phyloP scores from a whole-genome alignment of 169 alveolate species.

The Cryptosporidium bovis region DNA sequence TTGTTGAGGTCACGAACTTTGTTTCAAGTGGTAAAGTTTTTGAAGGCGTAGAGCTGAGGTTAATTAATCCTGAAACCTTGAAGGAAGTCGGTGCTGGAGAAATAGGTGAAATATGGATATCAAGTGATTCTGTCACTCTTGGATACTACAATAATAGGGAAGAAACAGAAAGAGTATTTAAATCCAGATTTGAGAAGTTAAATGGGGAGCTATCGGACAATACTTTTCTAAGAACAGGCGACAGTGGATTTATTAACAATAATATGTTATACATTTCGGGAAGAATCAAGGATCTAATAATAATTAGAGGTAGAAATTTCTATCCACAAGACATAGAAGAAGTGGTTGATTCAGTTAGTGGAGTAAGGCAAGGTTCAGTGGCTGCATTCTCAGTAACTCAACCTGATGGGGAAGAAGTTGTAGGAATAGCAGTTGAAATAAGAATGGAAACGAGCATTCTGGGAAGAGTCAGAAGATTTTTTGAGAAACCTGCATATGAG shows the following conservation, averaged over 20 bases:
- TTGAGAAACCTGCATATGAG: constrained; percentile 79
- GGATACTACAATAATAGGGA: constrained; percentile 79
- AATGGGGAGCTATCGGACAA: constrained; percentile 77
- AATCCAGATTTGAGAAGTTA: constrained; percentile 19
- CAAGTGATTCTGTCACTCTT: constrained; percentile 77
- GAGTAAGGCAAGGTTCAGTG: constrained; percentile 78
- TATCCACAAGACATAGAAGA: constrained; percentile 84
- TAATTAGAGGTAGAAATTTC: constrained; percentile 81
- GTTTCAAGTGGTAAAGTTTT: constrained; percentile 66
- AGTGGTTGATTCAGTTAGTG: constrained; percentile 75
- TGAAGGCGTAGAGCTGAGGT: constrained; percentile 70
- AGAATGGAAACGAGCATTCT: constrained; percentile 77
- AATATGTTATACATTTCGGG: constrained; percentile 81
- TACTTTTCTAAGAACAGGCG: constrained; percentile 80
- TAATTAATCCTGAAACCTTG: constrained; percentile 79
- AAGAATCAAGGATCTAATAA: constrained; percentile 80
- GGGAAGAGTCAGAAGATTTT: constrained; percentile 76
- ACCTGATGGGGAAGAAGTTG: constrained; percentile 77
- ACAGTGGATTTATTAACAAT: constrained; percentile 79
- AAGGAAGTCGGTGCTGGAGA: constrained; percentile 76
- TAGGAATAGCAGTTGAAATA: constrained; percentile 82
- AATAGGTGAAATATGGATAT: constrained; percentile 80
- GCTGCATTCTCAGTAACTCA: constrained; percentile 81
- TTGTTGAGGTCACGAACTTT: constrained; percentile 13
- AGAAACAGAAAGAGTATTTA: constrained; percentile 76